Percentiles rank a stretch among this genome's conserved stretches.
Evolutionary conservation across 441 rosid genomes (phyloP).

Genomic region (Gossypium laxum): DNA sequence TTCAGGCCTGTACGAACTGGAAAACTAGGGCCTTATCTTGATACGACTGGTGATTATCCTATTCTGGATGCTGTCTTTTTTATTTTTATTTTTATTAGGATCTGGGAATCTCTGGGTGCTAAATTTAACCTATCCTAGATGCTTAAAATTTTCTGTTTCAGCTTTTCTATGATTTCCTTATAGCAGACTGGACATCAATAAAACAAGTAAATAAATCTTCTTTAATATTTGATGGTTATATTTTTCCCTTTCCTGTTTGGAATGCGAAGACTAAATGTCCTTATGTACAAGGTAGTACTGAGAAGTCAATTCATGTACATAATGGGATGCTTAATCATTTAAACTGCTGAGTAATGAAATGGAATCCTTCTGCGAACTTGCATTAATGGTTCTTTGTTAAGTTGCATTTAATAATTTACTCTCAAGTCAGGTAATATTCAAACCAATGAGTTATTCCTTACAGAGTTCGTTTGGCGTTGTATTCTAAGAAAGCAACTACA

Average conservation of each 20-base stretch:
- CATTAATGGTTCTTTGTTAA: not conserved
- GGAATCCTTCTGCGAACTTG: not conserved
- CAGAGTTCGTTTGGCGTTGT: conserved; percentile 70
- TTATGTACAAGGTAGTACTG: not conserved
- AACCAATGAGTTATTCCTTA: conserved; percentile 19
- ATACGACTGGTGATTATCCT: conserved; percentile 6
- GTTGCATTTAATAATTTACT: not conserved
- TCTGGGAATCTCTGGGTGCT: not conserved
- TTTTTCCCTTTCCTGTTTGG: not conserved
- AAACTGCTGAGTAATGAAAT: not conserved
- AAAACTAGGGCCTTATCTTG: conserved; percentile 23
- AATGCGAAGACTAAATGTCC: not conserved
- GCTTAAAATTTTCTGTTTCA: not conserved
- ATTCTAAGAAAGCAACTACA: conserved; percentile 40
- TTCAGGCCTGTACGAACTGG: conserved; percentile 48
- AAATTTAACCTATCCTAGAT: not conserved
- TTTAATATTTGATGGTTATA: not conserved
- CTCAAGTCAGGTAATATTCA: conserved; percentile 6
- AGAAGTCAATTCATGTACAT: not conserved
- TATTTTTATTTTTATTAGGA: not conserved
- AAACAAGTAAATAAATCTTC: not conserved
- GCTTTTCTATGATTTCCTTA: not conserved
- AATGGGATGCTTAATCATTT: conserved; percentile 8
- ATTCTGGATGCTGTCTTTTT: not conserved
- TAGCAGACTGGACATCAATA: not conserved